These are phyloP conservation scores for Globisporangium acanthophoron DNA, from an alignment of 352 stramenopile species.

Conservation along the genomic window DNA sequence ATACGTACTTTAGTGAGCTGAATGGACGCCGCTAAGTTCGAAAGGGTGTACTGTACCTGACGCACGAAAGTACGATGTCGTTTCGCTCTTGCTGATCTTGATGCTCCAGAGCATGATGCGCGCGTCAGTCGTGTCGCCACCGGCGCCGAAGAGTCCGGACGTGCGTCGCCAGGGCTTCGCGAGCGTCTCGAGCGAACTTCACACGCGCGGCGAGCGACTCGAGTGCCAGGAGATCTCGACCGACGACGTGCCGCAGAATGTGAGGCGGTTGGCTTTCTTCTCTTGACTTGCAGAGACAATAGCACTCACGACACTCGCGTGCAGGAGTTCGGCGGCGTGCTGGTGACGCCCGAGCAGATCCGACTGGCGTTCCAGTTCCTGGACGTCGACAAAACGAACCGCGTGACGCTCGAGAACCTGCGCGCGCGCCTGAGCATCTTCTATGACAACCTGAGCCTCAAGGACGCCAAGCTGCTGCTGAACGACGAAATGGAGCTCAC, in stretches of 20 bases:
- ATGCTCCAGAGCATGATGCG: neutral
- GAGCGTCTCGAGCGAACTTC: constrained; percentile 6
- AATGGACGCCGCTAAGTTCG: no score
- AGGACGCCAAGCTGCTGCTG: constrained; percentile 81
- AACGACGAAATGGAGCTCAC: constrained; percentile 76
- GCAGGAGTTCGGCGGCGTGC: constrained; percentile 73
- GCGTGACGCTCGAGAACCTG: constrained; percentile 79
- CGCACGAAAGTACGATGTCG: no score
- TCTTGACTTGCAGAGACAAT: no score
- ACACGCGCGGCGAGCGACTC: constrained; percentile 3
- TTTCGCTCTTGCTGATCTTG: neutral
- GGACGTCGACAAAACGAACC: constrained; percentile 74
- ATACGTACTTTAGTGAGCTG: neutral
- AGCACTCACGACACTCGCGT: neutral
- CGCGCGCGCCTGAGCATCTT: constrained; percentile 79
- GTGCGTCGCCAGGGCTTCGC: constrained; percentile 10
- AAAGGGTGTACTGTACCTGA: no score
- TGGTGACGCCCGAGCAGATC: constrained; percentile 84
- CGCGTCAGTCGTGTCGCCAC: neutral
- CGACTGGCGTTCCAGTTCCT: constrained; percentile 87
- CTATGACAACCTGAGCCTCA: constrained; percentile 82
- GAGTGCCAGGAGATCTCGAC: constrained; percentile 4
- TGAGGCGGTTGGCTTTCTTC: neutral
- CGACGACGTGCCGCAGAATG: constrained; percentile 7
- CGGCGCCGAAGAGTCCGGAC: neutral